These are phyloP conservation scores for Ascoidea tarda DNA, from an alignment of 805 yeast species.

Conservation along the genomic window DNA sequence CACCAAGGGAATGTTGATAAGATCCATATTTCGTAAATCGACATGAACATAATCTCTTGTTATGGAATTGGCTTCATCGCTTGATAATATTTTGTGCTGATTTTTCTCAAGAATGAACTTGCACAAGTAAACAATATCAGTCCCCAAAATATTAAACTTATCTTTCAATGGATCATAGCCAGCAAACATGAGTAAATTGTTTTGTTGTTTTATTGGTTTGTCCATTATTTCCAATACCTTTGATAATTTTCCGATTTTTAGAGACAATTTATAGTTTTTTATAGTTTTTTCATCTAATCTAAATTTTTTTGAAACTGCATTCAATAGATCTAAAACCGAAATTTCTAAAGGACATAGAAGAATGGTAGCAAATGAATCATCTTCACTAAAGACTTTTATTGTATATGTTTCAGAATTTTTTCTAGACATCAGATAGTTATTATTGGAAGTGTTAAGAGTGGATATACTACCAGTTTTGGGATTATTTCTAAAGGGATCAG, in stretches of 20 bases:
- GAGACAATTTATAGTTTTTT: slow-evolving; percentile 53
- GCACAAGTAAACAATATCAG: slow-evolving; percentile 70
- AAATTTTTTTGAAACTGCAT: slow-evolving; percentile 62
- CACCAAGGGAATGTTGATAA: slow-evolving; percentile 75
- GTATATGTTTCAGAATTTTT: slow-evolving; percentile 24
- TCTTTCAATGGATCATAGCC: slow-evolving; percentile 68
- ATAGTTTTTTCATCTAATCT: slow-evolving; percentile 47
- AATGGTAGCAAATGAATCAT: slow-evolving; percentile 72
- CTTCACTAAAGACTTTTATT: slow-evolving; percentile 68
- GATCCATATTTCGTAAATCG: slow-evolving; percentile 53
- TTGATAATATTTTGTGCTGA: slow-evolving; percentile 42
- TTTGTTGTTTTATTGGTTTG: slow-evolving; percentile 65
- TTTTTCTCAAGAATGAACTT: slow-evolving; percentile 63
- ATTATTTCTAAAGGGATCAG: neutral
- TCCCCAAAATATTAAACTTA: slow-evolving; percentile 64
- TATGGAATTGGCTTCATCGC: slow-evolving; percentile 57
- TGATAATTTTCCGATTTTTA: slow-evolving; percentile 63
- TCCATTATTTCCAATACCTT: slow-evolving; percentile 63
- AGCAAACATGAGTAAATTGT: slow-evolving; percentile 53
- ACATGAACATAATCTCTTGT: slow-evolving; percentile 59
- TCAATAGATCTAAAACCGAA: slow-evolving; percentile 60
- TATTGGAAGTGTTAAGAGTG: neutral
- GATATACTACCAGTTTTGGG: neutral
- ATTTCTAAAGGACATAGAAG: slow-evolving; percentile 68
- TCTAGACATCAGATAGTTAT: slow-evolving; percentile 5